Percentiles rank a stretch among this genome's conserved stretches.
phyloP scores from a whole-genome alignment of 148 eudicot genomes.

The Chenopodium album region DNA sequence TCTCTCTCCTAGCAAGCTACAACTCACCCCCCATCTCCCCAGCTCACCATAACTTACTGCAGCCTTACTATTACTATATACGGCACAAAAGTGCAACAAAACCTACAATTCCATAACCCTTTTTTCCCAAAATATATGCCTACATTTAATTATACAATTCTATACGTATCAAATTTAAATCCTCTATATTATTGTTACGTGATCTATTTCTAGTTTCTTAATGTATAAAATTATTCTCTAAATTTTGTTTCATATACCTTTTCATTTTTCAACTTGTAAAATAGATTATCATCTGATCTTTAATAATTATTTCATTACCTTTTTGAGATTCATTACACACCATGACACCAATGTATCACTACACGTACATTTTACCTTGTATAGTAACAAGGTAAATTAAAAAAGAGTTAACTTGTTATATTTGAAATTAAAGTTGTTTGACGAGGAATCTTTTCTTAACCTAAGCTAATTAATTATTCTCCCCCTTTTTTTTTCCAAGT shows the following conservation, averaged over 20 bases:
- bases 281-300: no score
- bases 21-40: background rate
- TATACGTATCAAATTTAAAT: background rate
- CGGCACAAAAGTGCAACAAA: background rate
- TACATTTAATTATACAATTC: background rate
- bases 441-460: no score
- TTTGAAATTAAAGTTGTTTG: no score
- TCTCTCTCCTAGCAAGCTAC: background rate
- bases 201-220: background rate
- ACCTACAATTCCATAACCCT: background rate
- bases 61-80: background rate
- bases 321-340: no score
- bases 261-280: background rate
- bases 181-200: background rate
- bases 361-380: no score
- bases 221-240: background rate
- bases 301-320: no score
- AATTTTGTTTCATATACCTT: background rate
- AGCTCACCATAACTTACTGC: background rate
- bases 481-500: no score
- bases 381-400: no score
- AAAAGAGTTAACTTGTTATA: no score
- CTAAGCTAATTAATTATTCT: no score
- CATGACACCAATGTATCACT: background rate
- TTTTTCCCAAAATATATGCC: background rate